Evolutionary conservation across 805 yeast species (phyloP), one percentile per base, ranked within the genome.

Genomic region (Priceomyces carsonii): DNA sequence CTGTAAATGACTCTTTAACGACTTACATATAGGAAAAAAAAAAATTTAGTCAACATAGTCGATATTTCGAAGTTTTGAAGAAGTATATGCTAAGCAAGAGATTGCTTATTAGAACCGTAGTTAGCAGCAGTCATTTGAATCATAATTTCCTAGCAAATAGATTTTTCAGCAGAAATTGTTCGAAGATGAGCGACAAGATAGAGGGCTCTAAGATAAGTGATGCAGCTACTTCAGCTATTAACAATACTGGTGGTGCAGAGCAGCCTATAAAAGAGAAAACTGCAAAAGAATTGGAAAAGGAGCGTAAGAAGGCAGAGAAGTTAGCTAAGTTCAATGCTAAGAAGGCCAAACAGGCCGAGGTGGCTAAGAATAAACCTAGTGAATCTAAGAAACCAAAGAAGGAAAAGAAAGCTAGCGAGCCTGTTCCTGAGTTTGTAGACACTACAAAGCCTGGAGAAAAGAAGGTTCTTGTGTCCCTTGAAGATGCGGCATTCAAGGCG

Each of bases 401-500:
- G 60, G 82, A 78, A 53, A 82, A 81, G 66, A 79, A 77, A 54
- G 80, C 61, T 32, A 80, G 65, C 24, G 95, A 78, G 53, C 82
- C 85, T 26, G 71, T 75, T 26, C 95, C 96, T n/a, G 93, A 82
- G 53, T 93, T 80, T 60, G 78, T 80, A 32, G 99, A 93, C 60
- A 66, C 69, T 39, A 93, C 99, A 30, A 75, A 71, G 32, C 80
- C 85, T 3, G 99, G 99, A 43, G 95, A 89, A 53, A 93, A 91
- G 79, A 93, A 93, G 69, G 63, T 82, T 21, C 76, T 93, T 39
- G 84, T 80, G n/a, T 76, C 88, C 22, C 75, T 93, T 35, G 96
- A 91, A 27, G 95, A 90, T 58, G 90, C 96, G 15, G 81, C 97
- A 14, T 79, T 93, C 59, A 90, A 93, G 64, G 91, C 98, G 7